Percentiles rank a stretch among this genome's conserved stretches.
These are phyloP conservation scores for Cylindrotheca fusiformis DNA, from an alignment of 108 stramenopile genomes.

Conservation along the genomic window DNA sequence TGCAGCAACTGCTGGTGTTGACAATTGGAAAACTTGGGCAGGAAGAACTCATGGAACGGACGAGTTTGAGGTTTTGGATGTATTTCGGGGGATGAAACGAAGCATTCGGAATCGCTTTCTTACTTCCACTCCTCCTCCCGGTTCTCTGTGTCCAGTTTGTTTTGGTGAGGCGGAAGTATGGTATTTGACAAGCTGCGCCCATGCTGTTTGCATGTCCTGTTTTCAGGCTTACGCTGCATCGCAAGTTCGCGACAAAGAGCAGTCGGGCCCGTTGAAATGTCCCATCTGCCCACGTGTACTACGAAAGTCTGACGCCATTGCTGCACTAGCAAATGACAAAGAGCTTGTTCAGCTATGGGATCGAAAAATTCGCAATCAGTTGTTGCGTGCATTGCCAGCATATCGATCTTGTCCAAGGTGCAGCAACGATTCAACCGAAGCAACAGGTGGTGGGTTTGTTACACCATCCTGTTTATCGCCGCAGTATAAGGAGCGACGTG, in stretches of 20 bases:
- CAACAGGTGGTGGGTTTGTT: constrained; percentile 52
- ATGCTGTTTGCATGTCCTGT: constrained; percentile 61
- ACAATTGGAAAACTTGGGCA: constrained; percentile 40
- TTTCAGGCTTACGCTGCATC: constrained; percentile 48
- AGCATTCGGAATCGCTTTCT: neutral
- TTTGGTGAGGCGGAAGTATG: constrained; percentile 37
- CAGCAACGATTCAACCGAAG: neutral
- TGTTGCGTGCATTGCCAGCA: constrained; percentile 47
- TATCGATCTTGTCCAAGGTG: constrained; percentile 66
- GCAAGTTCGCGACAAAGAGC: constrained; percentile 49
- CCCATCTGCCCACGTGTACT: constrained; percentile 56
- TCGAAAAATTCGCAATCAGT: constrained; percentile 47
- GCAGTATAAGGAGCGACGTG: constrained; percentile 47
- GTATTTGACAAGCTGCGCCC: constrained; percentile 60
- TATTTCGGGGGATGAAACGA: constrained; percentile 28
- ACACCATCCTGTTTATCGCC: constrained; percentile 58
- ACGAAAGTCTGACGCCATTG: constrained; percentile 51
- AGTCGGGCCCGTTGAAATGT: constrained; percentile 63
- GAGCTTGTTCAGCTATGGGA: constrained; percentile 39
- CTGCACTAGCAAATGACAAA: constrained; percentile 35
- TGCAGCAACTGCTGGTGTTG: constrained; percentile 33
- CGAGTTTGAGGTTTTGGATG: constrained; percentile 33
- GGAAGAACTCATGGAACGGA: constrained; percentile 28
- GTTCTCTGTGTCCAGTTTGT: constrained; percentile 38
- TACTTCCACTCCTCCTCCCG: constrained; percentile 1